Conservation (phyloP, 805 yeast genomes). For the Debaryomyces tyrocola region DNA sequence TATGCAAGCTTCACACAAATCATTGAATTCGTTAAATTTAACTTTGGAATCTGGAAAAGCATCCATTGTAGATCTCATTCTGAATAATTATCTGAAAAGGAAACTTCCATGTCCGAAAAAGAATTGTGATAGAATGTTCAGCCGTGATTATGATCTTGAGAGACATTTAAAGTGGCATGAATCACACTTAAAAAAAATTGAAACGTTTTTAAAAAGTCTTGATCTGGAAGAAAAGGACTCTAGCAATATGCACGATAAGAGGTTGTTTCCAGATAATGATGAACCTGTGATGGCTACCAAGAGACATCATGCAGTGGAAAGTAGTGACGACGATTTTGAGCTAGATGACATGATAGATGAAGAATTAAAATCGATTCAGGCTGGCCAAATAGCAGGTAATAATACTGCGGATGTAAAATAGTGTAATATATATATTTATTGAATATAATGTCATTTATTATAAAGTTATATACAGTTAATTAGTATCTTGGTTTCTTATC, state of each 20-base stretch:
- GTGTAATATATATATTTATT: neutral
- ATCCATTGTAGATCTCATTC: conserved; percentile 37
- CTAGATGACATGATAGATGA: conserved; percentile 23
- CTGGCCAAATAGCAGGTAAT: conserved; percentile 10
- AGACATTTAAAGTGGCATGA: conserved; percentile 58
- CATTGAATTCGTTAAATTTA: conserved; percentile 16
- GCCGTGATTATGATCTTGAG: conserved; percentile 45
- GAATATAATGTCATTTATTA: conserved; percentile 2
- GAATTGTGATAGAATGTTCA: conserved; percentile 55
- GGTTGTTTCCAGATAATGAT: neutral
- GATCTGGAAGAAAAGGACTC: conserved; percentile 11
- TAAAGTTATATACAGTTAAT: neutral
- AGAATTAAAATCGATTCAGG: conserved; percentile 19
- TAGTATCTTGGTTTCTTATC: conserved; percentile 33
- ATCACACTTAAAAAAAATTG: conserved; percentile 29
- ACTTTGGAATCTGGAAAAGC: conserved; percentile 16
- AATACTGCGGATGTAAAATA: neutral
- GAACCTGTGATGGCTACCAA: neutral
- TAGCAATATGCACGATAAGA: neutral
- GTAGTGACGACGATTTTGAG: conserved; percentile 16
- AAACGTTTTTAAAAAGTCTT: conserved; percentile 26
- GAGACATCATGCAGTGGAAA: conserved; percentile 1
- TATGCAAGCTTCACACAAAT: conserved; percentile 16
- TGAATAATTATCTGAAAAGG: conserved; percentile 34
- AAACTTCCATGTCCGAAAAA: conserved; percentile 46